Conservation (phyloP, 768 basidiomycete species). For the Kwoniella botswanensis region DNA sequence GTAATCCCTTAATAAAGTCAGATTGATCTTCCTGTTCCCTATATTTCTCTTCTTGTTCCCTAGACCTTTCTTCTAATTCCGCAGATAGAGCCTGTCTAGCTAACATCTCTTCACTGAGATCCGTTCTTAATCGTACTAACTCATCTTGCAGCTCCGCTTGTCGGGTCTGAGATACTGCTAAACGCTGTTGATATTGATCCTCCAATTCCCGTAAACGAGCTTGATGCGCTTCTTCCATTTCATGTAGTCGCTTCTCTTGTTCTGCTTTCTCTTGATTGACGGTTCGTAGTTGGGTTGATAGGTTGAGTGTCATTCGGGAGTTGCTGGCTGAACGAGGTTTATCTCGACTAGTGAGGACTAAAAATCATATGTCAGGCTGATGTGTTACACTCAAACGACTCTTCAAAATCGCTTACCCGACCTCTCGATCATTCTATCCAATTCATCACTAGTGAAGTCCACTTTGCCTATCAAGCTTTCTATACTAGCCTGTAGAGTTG, state of each 20-base stretch:
- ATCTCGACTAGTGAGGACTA: conserved; percentile 10
- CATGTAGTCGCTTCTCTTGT: conserved; percentile 67
- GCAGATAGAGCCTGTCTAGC: conserved; percentile 48
- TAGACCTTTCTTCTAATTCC: conserved; percentile 36
- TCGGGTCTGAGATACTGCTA: conserved; percentile 35
- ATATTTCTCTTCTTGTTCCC: conserved; percentile 39
- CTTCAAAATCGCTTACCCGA: conserved; percentile 66
- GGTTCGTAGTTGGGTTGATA: conserved; percentile 64
- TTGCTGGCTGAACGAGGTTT: conserved; percentile 14
- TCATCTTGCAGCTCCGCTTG: conserved; percentile 48
- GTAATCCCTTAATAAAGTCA: conserved; percentile 38
- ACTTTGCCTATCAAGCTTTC: conserved; percentile 76
- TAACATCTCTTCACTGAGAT: conserved; percentile 48
- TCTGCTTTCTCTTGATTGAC: conserved; percentile 66
- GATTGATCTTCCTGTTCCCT: conserved; percentile 40
- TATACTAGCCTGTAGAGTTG: conserved; percentile 67
- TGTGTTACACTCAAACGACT: conserved; percentile 10
- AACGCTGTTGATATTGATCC: conserved; percentile 24
- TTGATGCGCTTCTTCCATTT: conserved; percentile 62
- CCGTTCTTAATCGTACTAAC: conserved; percentile 40
- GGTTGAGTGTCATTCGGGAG: conserved; percentile 10
- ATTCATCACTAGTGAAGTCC: conserved; percentile 77
- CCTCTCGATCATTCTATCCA: conserved; percentile 84
- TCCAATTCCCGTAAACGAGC: conserved; percentile 27
- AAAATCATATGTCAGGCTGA: conserved; percentile 1